phyloP scores from a whole-genome alignment of 169 alveolate species.

The Cryptosporidium bovis region DNA sequence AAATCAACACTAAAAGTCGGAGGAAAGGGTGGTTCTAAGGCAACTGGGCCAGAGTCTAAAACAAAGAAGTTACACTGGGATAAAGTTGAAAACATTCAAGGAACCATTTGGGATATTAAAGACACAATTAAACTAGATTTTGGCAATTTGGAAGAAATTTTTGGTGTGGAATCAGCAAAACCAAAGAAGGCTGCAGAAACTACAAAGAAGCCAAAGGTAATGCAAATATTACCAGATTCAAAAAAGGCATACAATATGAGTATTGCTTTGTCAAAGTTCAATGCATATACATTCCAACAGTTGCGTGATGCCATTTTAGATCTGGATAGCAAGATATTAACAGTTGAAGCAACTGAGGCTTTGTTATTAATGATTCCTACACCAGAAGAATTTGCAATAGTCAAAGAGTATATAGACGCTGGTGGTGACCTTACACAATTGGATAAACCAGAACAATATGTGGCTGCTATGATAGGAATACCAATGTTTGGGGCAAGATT shows the following conservation, averaged over 20 bases:
- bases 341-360: conserved; percentile 89
- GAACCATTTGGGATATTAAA: conserved; percentile 84
- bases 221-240: conserved; percentile 90
- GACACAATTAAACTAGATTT: conserved; percentile 59
- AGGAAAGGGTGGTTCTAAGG: conserved; percentile 77
- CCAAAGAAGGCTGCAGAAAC: conserved; percentile 83
- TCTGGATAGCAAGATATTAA: conserved; percentile 82
- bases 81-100: conserved; percentile 88
- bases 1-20: conserved; percentile 1
- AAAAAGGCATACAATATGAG: conserved; percentile 91
- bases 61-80: conserved; percentile 91
- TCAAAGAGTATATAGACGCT: conserved; percentile 86
- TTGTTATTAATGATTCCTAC: conserved; percentile 87
- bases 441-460: conserved; percentile 91
- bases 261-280: conserved; percentile 89
- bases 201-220: conserved; percentile 79
- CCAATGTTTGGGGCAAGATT: conserved; percentile 87
- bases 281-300: conserved; percentile 88
- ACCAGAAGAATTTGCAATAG: conserved; percentile 86
- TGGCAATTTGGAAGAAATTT: conserved; percentile 83
- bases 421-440: conserved; percentile 89
- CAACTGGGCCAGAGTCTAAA: conserved; percentile 81
- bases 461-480: conserved; percentile 88
- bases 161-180: conserved; percentile 82
- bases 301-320: conserved; percentile 89